These are phyloP conservation scores for Xylariaceae sp. DNA, from an alignment of 2,329 filamentous ascomycete species.

Conservation along the genomic window DNA sequence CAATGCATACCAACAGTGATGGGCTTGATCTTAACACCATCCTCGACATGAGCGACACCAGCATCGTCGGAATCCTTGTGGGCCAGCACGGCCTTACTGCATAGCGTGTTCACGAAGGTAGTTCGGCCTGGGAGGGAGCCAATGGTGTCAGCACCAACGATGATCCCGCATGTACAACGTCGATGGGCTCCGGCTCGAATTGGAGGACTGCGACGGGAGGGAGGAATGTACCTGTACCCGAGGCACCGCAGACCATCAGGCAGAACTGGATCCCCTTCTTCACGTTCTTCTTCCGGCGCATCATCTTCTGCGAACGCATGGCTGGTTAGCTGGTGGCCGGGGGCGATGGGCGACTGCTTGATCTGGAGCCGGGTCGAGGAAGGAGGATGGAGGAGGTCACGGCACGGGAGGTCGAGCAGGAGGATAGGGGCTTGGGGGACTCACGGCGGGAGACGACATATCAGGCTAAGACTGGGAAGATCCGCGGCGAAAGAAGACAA, in stretches of 20 bases:
- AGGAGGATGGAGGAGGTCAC: conserved; percentile 5
- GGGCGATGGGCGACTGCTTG: no score
- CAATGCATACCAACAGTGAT: conserved; percentile 91
- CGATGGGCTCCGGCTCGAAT: no score
- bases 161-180: no score
- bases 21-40: conserved; percentile 97
- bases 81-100: conserved; percentile 82
- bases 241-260: conserved; percentile 99
- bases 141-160: conserved; percentile 1
- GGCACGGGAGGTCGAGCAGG: conserved; percentile 3
- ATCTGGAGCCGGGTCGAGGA: conserved; percentile 1
- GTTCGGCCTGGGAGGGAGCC: conserved; percentile 63
- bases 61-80: conserved; percentile 93
- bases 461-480: conserved; percentile 22
- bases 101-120: conserved; percentile 99
- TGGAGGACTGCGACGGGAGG: no score
- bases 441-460: conserved; percentile 30
- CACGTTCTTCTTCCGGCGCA: conserved; percentile 99
- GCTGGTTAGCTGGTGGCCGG: conserved; percentile 16
- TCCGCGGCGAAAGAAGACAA: conserved; percentile 11
- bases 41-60: conserved; percentile 80
- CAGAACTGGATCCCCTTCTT: conserved; percentile 99
- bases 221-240: conserved; percentile 74
- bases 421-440: conserved; percentile 19
- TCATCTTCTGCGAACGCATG: conserved; percentile 65